phyloP scores from a whole-genome alignment of 805 yeast genomes.

The Wickerhamomyces sydowiorum region DNA sequence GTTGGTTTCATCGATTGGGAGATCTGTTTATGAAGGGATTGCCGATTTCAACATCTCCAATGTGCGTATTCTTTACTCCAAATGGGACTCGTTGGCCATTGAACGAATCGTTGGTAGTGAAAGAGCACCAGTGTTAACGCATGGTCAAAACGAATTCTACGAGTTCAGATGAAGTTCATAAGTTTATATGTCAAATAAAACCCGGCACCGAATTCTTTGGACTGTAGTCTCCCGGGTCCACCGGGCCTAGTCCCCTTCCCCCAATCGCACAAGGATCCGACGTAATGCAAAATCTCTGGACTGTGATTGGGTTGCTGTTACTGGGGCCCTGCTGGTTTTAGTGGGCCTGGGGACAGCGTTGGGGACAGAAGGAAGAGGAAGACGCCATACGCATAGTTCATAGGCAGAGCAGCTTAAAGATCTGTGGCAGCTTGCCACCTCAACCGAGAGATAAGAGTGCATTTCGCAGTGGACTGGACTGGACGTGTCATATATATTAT shows the following conservation, averaged over 20 bases:
- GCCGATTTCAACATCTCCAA: constrained; percentile 52
- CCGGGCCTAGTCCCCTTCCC: not conserved
- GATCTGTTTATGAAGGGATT: constrained; percentile 41
- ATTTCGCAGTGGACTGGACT: no score
- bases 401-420: no score
- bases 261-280: not conserved
- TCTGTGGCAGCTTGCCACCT: no score
- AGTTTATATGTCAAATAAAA: not conserved
- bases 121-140: constrained; percentile 62
- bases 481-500: no score
- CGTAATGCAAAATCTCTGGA: not conserved
- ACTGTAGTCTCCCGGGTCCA: not conserved
- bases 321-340: no score
- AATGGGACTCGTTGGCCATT: constrained; percentile 72
- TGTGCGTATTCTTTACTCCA: constrained; percentile 61
- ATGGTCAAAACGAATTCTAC: constrained; percentile 66
- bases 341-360: no score
- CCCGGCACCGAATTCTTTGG: not conserved
- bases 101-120: constrained; percentile 82
- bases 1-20: constrained; percentile 62
- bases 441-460: no score
- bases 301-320: constrained; percentile 1
- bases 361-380: not conserved
- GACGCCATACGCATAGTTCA: no score
- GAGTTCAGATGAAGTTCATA: constrained; percentile 45